Evolutionary conservation across 306 rosid genomes (phyloP), one percentile per base, ranked within the genome.

Genomic region (Geum urbanum): DNA sequence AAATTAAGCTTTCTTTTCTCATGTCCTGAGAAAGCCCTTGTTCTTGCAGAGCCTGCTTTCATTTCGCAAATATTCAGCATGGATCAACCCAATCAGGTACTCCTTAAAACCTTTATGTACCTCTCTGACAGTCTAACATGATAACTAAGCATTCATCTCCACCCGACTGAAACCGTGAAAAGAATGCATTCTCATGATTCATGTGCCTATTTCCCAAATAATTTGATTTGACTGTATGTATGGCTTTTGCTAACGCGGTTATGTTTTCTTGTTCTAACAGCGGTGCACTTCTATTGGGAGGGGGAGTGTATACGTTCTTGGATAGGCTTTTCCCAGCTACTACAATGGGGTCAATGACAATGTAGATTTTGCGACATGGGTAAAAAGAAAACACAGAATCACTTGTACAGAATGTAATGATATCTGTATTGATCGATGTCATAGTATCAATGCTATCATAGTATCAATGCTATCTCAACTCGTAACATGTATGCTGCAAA

Each of bases 1-100:
- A 27, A 27, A 20, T 43, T 16, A 55, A 41, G 19, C 40, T 7
- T 27, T 27, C n/a, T 41, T 51, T 19, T 43, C 8, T 18, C 1
- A 4, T 69, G 47, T 69, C 43, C 73, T 55, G 64, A 55, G 24
- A 69, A 69, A 60, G 13, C 27, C 59, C 37, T 8, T 52, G 11
- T 65, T 9, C 67, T 52, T 71, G 73, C 88, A 90, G 98, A 86
- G 94, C 59, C 83, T 92, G 71, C 96, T 90, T 68, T 88, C 97
- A 7, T 88, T 94, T 67, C 96, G 97, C 76, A 88, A 90, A 81
- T 88, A 79, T 81, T 94, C 98, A 12, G 83, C 96, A 43, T 88
- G 96, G 97, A 94, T 94, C 81, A 94, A 94, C 82, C 98, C 95
- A 49, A 61, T 85, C 64, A 88, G 97, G 97, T 90, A 80, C 67